Percentiles rank a stretch among this genome's conserved stretches.
Conservation (phyloP, 2,329 filamentous ascomycete species). For the Colletotrichum cuscutae region DNA sequence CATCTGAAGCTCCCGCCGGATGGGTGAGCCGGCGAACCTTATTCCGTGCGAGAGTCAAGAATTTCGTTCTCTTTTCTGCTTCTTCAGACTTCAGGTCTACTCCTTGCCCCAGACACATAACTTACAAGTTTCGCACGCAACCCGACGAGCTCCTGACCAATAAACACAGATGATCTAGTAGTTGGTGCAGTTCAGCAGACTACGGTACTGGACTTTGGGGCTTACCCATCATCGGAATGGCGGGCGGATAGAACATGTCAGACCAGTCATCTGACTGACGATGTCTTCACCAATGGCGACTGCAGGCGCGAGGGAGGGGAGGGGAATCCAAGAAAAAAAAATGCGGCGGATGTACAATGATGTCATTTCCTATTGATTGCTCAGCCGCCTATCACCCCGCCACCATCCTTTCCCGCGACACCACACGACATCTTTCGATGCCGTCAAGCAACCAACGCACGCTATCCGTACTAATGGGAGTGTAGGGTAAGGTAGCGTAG, state of each 20-base stretch:
- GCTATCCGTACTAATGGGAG: too few relatives aligned
- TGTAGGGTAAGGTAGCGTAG: too few relatives aligned
- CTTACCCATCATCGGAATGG: slow-evolving; percentile 1
- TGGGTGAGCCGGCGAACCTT: not conserved
- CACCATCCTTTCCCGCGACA: not conserved
- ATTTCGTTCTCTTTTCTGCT: not conserved
- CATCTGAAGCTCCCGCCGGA: not conserved
- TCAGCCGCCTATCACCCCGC: not conserved
- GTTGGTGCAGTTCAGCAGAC: not conserved
- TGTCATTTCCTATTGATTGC: slow-evolving; percentile 2
- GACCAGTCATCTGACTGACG: slow-evolving; percentile 14
- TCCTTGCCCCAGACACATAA: not conserved
- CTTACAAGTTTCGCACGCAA: not conserved
- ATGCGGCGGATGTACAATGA: slow-evolving; percentile 10
- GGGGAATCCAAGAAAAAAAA: too few relatives aligned
- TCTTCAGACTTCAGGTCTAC: not conserved
- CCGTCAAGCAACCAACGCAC: too few relatives aligned
- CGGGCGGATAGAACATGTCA: not conserved
- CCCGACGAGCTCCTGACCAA: too few relatives aligned
- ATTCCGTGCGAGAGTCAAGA: too few relatives aligned
- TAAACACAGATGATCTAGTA: too few relatives aligned
- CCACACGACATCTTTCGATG: too few relatives aligned
- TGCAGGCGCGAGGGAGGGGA: not conserved
- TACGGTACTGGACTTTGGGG: not conserved
- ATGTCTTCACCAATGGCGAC: not conserved